Base-by-base conservation (phyloP, 176 grass and related monocot genomes). In the Pontederia crassipes region DNA sequence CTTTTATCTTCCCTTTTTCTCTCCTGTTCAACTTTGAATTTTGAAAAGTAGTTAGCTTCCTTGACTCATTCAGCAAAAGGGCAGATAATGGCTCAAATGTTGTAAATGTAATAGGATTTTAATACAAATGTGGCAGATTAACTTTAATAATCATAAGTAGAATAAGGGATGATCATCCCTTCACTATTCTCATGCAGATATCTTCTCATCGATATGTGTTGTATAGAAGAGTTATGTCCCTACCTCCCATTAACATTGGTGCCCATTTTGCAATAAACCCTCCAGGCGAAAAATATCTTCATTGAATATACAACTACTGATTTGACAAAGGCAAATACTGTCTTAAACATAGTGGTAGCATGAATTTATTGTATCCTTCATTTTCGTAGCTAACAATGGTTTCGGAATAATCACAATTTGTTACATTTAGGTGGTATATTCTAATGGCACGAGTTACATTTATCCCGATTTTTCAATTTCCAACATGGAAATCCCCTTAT, bases 281-380 rank as follows among this genome's bases (percentile, higher is more conserved):
- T 35, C n/a, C 66, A 74, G 64, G 92, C 93, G 64, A 89, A 56
- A 59, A 92, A 98, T 72, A 79, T 92, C 14, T 92, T 98, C 58
- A 86, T 98, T 54, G 93, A 98, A 78, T 98, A 87, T 76, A 92
- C 93, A 59, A 84, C 87, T 50, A 98, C 93, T 17, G 84, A 98
- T 72, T 80, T 92, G 77, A 98, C 93, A 32, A 98, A 98, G 71
- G 82, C 93, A 76, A 98, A 92, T 14, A 92, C 92, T 86, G 93
- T 98, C 55, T 62, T 98, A 61, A 98, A 89, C 77, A 92, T 87
- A 77, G 79, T 98, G 93, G 93, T 98, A 79, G 58, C 82, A 45
- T 59, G 40, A 4, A 35, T 2, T 35, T 35, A 35, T 29, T 28
- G 2, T 27, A 62, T 77, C 9, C 49, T 79, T 35, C 61, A 68